Base-by-base conservation (phyloP, 2,329 filamentous ascomycete genomes). In the Arthroderma uncinatum region DNA sequence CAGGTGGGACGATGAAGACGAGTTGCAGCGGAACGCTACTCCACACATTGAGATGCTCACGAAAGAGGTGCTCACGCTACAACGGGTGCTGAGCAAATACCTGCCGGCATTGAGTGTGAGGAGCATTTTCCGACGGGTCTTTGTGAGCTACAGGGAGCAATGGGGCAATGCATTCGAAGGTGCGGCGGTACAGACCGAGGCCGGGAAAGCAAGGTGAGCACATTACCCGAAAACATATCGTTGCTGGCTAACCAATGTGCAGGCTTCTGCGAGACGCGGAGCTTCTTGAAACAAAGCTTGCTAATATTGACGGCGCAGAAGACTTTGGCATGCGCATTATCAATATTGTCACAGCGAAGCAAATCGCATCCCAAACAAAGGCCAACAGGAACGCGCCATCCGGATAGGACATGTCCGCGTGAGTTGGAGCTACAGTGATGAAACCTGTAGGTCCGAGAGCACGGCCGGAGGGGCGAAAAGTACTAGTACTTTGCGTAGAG, bases 31-130 rank as follows among this genome's bases (percentile, higher is more conserved):
- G 68, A 65, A 9, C 23, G 74, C 77, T 2, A 85, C 84, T 62
- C 69, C 79, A 2, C 90, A 89, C 69, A 88, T 92, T 81, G 87
- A 92, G 71, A 89, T 82, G 2, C 73, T 93, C 55, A 83, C 81
- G 14, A 91, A 87, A 68, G 88, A 93, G 65, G 92, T 88, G 0
- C 80, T 81, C 4, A 89, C 84, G 1, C 74, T 93, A 62, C 84
- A 92, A 66, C 83, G 86, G 57, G 87, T 89, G 19, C 77, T 93
- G 60, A 83, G 79, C 56, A 88, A 87, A 68, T 83, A 90, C 65
- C 73, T 93, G 28, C 82, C 84, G 10, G 7, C 23, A 37, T 42
- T 16, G 16, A 47, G 39, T 36, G 36, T 55, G 54, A 55, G 54
- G 36, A 55, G 30, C 16, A 48, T 55, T 28, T 12, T 55, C 37